Evolutionary conservation across 31 red algal species (phyloP), one percentile per base, ranked within the genome.

Genomic region (Endocladia muricata): DNA sequence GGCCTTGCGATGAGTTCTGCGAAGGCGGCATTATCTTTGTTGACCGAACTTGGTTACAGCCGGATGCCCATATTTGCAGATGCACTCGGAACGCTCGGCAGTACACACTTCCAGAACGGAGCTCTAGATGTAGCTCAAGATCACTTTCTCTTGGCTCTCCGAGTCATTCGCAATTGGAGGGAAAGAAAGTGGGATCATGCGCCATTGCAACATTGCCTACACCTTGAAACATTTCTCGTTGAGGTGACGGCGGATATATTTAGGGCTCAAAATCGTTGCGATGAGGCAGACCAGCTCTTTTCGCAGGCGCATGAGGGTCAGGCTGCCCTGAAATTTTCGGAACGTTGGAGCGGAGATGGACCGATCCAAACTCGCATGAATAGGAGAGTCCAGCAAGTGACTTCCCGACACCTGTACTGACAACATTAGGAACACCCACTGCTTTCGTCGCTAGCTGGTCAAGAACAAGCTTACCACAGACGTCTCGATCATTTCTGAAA

Each of bases 51-150:
- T 3, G 74, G 74, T 26, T 95, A 78, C 51, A 44, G 54, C 26
- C 37, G 77, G 5, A 84, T 95, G 86, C 92, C 92, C 41, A 86
- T 95, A 32, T 91, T 86, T 37, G 82, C 86, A 2, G 92, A 95
- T 72, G 81, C 79, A 21, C 74, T 96, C 31, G 87, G 88, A 33
- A 76, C 80, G 22, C 65, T 78, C 31, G 93, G 77, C 9, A 47
- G 76, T 28, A 79, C 92, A 33, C 70, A 61, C 17, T 57, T 92
- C 19, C 65, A 64, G 22, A 54, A 42, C 23, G 55, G 62, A 7
- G 61, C 81, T 13, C 30, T 55, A 1, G 47, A 61, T 25, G 74
- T 67, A 34, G 93, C 81, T 38, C 86, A 86, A 52, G 63, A 63
- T 1, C 63, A 62, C n/a, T 94, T 94, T 52, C 37, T 58, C 19